Conservation (phyloP, 371 early-diverging fungal genomes). For the Parasitella parasitica region DNA sequence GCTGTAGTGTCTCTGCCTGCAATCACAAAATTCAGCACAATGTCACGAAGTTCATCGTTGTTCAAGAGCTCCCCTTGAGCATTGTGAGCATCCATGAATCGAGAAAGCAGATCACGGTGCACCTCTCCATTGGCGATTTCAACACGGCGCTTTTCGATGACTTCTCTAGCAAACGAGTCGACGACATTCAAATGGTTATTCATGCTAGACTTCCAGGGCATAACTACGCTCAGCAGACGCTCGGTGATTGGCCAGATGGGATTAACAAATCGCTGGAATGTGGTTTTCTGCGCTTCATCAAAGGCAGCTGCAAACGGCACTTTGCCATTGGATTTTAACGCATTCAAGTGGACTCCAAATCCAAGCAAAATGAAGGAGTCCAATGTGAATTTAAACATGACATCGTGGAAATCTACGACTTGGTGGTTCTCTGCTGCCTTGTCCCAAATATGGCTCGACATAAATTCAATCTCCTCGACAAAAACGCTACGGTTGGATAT, state of each 20-base stretch:
- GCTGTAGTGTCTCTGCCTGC: conserved; percentile 73
- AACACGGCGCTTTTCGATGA: conserved; percentile 41
- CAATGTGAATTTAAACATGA: conserved; percentile 58
- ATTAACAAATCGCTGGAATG: conserved; percentile 49
- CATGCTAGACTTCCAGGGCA: conserved; percentile 41
- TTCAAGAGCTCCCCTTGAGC: conserved; percentile 51
- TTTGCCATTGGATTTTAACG: conserved; percentile 24
- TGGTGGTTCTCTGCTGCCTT: conserved; percentile 25
- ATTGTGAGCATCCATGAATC: conserved; percentile 60
- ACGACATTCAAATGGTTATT: conserved; percentile 44
- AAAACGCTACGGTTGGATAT: conserved; percentile 40
- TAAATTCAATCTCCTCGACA: conserved; percentile 27
- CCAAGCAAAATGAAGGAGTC: conserved; percentile 60
- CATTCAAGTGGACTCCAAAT: conserved; percentile 47
- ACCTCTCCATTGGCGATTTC: conserved; percentile 43
- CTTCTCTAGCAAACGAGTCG: conserved; percentile 48
- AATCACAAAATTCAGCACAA: conserved; percentile 71
- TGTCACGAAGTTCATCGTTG: conserved; percentile 61
- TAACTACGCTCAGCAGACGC: conserved; percentile 12
- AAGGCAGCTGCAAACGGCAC: conserved; percentile 54
- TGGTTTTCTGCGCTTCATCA: conserved; percentile 43
- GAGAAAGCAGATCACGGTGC: conserved; percentile 56
- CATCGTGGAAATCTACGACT: conserved; percentile 55
- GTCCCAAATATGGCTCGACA: conserved; percentile 31
- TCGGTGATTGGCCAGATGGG: conserved; percentile 57